phyloP scores from a whole-genome alignment of 371 early-diverging fungal species.

The Chytridium lagenaria region DNA sequence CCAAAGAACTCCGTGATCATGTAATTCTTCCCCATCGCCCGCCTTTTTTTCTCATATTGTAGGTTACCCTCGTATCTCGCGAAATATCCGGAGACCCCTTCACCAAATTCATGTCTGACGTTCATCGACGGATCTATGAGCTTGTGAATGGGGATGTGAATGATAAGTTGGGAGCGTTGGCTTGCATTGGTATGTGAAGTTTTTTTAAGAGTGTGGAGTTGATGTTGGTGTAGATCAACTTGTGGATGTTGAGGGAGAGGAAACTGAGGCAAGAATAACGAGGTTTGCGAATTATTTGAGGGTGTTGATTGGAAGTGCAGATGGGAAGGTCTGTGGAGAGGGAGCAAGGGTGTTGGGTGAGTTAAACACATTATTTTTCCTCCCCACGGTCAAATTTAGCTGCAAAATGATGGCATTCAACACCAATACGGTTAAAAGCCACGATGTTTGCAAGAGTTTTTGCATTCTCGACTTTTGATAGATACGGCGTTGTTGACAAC shows the following conservation, averaged over 20 bases:
- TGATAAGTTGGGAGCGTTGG: constrained; percentile 76
- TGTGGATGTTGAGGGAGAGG: constrained; percentile 80
- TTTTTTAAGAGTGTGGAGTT: not conserved
- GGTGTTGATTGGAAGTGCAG: constrained; percentile 75
- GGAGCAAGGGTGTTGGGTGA: constrained; percentile 80
- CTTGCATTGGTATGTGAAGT: constrained; percentile 58
- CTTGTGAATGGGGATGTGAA: constrained; percentile 70
- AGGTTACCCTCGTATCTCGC: constrained; percentile 68
- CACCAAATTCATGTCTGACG: constrained; percentile 71
- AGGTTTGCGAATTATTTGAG: constrained; percentile 85
- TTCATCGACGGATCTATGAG: constrained; percentile 76
- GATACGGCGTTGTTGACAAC: not conserved
- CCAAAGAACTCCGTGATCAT: no score
- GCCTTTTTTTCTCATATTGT: no score
- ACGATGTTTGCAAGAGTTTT: no score
- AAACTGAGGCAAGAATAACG: constrained; percentile 74
- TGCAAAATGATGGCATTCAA: no score
- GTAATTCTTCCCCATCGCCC: no score
- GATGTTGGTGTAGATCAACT: not conserved
- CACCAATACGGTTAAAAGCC: no score
- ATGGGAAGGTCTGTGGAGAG: constrained; percentile 76
- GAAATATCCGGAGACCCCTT: constrained; percentile 73
- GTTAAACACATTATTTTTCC: no score
- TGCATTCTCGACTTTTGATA: no score
- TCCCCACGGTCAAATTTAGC: no score